These are phyloP conservation scores for Anastatica hierochuntica DNA, from an alignment of 345 rosid species.

Conservation along the genomic window DNA sequence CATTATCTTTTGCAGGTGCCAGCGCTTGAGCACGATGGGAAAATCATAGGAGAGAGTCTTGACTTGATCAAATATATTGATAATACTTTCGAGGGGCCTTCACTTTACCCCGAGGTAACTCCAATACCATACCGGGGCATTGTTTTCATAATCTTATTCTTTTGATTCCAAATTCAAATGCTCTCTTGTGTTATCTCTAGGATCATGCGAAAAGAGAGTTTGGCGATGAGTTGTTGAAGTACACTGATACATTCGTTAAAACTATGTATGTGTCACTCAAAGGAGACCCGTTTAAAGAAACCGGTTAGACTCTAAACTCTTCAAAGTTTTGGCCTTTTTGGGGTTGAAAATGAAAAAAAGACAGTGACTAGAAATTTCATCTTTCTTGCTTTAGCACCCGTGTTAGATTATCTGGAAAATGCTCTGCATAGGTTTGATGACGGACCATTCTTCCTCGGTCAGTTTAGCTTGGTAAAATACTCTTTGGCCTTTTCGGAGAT, in stretches of 20 bases:
- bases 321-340: neutral
- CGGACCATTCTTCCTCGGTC: conserved; percentile 89
- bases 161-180: neutral
- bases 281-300: conserved; percentile 48
- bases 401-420: conserved; percentile 64
- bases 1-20: conserved; percentile 45
- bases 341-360: neutral
- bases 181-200: conserved; percentile 29
- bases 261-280: conserved; percentile 41
- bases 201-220: conserved; percentile 54
- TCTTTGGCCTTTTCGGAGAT: neutral
- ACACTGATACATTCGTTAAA: conserved; percentile 41
- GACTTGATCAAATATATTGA: conserved; percentile 71
- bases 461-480: conserved; percentile 53
- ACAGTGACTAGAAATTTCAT: neutral
- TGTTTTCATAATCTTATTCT: neutral
- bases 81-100: conserved; percentile 78
- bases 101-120: conserved; percentile 55
- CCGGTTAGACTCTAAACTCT: conserved; percentile 31
- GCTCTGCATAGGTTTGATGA: conserved; percentile 56
- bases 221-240: conserved; percentile 54
- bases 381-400: conserved; percentile 42
- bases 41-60: conserved; percentile 78
- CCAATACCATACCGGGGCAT: neutral
- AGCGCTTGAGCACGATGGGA: conserved; percentile 82